Evolutionary conservation across 169 alveolate genomes (phyloP), one percentile per base, ranked within the genome.

Genomic region (Ichthyophthirius multifiliis): DNA sequence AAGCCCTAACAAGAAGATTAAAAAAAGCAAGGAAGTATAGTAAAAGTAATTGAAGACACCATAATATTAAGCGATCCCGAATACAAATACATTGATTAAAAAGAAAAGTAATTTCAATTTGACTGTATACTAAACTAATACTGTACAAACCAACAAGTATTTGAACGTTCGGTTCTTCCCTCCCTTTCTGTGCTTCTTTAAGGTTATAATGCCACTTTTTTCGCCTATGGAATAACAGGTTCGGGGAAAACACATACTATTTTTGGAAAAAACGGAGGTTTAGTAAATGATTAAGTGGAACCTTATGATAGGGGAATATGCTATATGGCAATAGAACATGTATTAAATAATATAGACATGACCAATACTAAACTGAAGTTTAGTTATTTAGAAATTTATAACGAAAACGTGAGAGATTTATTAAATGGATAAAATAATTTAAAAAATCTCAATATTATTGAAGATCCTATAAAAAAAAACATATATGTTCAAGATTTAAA

Each of bases 401-500:
- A 93, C 65, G 97, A 91, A 67, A 85, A 90, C 23, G 92, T 93
- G 6, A 80, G 93, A 45, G 97, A 93, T 86, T 82, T 93, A 63
- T 84, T 93, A 37, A 83, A 85, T 62, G 90, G 71, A 55, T 55
- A 55, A 39, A 55, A 94, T 37, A 75, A 74, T 15, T 55, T 74
- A 32, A 82, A 85, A 73, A 90, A 88, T 39, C 35, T 83, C 41
- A 89, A 83, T 85, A 86, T 89, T 27, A 89, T 84, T 32, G 94
- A 91, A 77, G 95, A 91, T 74, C 92, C 93, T n/a, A 64, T 41
- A 3, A 81, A 83, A 41, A 95, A 94, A 30, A 85, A 55, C 16
- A 55, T 89, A 1, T 43, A 81, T 30, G 90, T 94, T 15, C 79
- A 83, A 45, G 94, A 86, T 71, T 75, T 89, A 23, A 83, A 81